phyloP scores from a whole-genome alignment of 73 alveolate genomes.

The Paramecium caudatum region DNA sequence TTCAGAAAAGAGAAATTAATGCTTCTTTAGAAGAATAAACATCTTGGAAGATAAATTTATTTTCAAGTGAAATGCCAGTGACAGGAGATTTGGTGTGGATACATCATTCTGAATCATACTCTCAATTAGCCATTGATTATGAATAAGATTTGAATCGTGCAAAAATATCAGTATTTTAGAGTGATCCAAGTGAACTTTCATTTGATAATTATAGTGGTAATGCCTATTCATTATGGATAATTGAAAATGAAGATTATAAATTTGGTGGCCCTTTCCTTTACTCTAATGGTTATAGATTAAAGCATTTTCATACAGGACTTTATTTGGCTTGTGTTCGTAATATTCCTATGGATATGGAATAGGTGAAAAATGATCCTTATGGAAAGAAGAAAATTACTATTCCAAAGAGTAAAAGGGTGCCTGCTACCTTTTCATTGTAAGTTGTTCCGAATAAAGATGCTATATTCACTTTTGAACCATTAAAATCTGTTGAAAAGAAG shows the following conservation, averaged over 20 bases:
- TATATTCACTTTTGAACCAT: neutral
- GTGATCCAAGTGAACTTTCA: conserved; percentile 21
- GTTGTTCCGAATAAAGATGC: conserved; percentile 26
- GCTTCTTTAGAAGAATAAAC: conserved; percentile 69
- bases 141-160: conserved; percentile 41
- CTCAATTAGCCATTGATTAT: conserved; percentile 60
- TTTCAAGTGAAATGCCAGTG: conserved; percentile 39
- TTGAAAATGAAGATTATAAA: conserved; percentile 62
- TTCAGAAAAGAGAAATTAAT: conserved; percentile 64
- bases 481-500: neutral
- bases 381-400: neutral
- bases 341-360: neutral
- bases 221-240: conserved; percentile 73
- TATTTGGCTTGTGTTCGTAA: conserved; percentile 54
- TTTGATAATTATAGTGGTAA: conserved; percentile 75
- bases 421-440: conserved; percentile 51
- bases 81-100: conserved; percentile 74
- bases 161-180: conserved; percentile 40
- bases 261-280: conserved; percentile 64
- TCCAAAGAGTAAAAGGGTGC: conserved; percentile 33
- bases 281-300: conserved; percentile 53
- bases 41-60: conserved; percentile 64
- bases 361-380: conserved; percentile 23
- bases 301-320: conserved; percentile 73
- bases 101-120: conserved; percentile 75